Evolutionary conservation across 2,329 filamentous ascomycete species (phyloP), one percentile per base, ranked within the genome.

Genomic region (Aspergillus viridinutans): DNA sequence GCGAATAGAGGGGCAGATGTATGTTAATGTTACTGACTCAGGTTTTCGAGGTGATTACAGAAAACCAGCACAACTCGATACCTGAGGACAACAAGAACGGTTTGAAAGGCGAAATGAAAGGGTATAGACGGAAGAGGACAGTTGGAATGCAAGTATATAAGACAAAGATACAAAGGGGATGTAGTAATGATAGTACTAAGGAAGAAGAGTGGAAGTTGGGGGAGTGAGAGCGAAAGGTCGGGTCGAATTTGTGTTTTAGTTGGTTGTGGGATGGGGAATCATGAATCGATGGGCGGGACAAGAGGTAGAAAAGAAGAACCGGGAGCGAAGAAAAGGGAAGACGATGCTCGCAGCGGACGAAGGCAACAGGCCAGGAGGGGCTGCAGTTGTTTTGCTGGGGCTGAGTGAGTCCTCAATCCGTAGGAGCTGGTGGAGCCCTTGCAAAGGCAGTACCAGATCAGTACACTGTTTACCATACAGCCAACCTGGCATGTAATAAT

Each of bases 301-400:
- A 58, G 61, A 62, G 60, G 55, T 53, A 61, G 61, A 64, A 65
- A 67, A 64, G 61, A 61, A 62, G 57, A 60, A 64, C 58, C 53
- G 58, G 54, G 57, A 55, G 53, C 59, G 55, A 57, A 60, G 60
- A 63, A 59, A 60, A 63, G 61, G 53, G 55, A 61, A 52, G 56
- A 47, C 50, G 49, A 57, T 57, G 56, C 59, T 60, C 58, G 61
- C 61, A 63, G 59, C 55, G 62, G 66, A 67, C 64, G 66, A 66
- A 65, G 64, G 61, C 59, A 59, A 61, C 55, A 60, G 60, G 48
- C 17, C 58, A 58, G 62, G 62, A 66, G 62, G 69, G 70, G 69
- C 68, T 63, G 56, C 59, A 43, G 64, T 64, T 53, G 49, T 56
- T 58, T 53, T 56, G 58, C 59, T 71, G 66, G 64, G 69, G 66